phyloP scores from a whole-genome alignment of 2,329 filamentous ascomycete genomes.

The Sclerotiophoma versabilis region DNA sequence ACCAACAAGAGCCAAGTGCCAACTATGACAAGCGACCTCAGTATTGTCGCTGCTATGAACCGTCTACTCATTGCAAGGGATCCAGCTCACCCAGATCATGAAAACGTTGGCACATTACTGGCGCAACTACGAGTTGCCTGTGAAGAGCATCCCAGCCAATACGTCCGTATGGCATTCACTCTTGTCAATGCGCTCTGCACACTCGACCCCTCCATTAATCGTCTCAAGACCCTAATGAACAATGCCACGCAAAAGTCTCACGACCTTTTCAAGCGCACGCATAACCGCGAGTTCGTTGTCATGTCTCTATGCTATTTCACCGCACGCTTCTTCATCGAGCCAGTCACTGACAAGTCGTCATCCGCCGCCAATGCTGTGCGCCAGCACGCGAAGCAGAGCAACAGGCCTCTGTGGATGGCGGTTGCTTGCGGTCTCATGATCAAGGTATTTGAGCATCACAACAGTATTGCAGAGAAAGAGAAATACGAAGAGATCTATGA shows the following conservation, averaged over 20 bases:
- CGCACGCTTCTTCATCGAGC: conserved; percentile 79
- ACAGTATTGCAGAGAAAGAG: conserved; percentile 35
- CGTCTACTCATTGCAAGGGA: conserved; percentile 56
- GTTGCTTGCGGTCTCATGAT: conserved; percentile 42
- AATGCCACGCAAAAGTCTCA: conserved; percentile 62
- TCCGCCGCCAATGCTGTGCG: conserved; percentile 53
- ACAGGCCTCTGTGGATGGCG: conserved; percentile 39
- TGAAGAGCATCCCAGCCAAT: conserved; percentile 71
- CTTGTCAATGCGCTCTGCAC: conserved; percentile 73
- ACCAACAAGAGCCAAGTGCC: conserved; percentile 33
- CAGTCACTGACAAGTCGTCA: conserved; percentile 69
- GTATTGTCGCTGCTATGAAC: conserved; percentile 58
- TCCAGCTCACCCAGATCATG: conserved; percentile 53
- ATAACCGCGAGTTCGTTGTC: conserved; percentile 80
- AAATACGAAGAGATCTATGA: conserved; percentile 30
- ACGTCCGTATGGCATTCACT: conserved; percentile 79
- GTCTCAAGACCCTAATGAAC: conserved; percentile 80
- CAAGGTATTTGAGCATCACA: conserved; percentile 38
- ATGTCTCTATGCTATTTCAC: conserved; percentile 88
- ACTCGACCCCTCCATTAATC: conserved; percentile 70
- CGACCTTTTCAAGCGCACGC: conserved; percentile 69
- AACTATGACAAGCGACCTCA: conserved; percentile 50
- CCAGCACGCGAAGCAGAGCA: conserved; percentile 31
- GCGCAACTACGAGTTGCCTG: conserved; percentile 73
- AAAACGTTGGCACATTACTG: conserved; percentile 66